phyloP scores from a whole-genome alignment of 169 alveolate genomes.

The Plasmodium chabaudi region DNA sequence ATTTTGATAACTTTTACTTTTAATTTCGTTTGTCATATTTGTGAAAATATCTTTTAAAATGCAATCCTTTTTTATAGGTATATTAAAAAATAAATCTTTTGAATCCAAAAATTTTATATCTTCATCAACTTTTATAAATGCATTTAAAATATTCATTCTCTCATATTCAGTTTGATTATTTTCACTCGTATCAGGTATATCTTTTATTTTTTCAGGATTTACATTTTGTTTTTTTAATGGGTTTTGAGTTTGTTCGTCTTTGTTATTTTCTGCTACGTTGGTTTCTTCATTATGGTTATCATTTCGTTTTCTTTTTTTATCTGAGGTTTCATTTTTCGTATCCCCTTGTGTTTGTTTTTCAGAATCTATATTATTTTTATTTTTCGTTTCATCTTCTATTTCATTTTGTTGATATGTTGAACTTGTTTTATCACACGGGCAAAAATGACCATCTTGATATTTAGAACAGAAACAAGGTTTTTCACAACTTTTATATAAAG shows the following conservation, averaged over 20 bases:
- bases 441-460: no score
- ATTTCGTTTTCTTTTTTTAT: background rate
- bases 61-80: constrained; percentile 48
- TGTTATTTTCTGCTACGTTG: background rate
- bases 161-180: background rate
- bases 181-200: background rate
- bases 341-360: no score
- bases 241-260: background rate
- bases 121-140: constrained; percentile 22
- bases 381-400: no score
- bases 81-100: constrained; percentile 22
- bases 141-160: background rate
- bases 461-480: background rate
- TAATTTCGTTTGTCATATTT: constrained; percentile 11
- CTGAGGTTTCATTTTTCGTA: no score
- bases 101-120: constrained; percentile 29
- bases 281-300: background rate
- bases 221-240: background rate
- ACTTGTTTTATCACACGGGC: no score
- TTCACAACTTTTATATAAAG: background rate
- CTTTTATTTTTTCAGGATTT: background rate
- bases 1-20: constrained; percentile 17
- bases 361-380: no score
- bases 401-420: no score
- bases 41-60: constrained; percentile 19